phyloP scores from a whole-genome alignment of 345 rosid species.

The Populus ilicifolia region DNA sequence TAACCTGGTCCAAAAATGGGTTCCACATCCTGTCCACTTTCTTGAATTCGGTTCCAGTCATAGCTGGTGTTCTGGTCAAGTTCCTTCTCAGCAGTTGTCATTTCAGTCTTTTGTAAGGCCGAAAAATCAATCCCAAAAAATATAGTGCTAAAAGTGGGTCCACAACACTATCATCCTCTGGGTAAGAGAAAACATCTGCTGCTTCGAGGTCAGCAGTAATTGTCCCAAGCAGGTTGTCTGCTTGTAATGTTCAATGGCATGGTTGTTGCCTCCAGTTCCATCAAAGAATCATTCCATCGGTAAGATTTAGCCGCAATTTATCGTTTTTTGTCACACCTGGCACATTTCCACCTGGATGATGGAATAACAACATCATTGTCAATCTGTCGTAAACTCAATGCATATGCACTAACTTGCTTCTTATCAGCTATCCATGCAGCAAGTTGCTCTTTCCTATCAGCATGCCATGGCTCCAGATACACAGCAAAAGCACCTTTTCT shows the following conservation, averaged over 20 bases:
- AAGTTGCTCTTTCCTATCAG: conserved; percentile 81
- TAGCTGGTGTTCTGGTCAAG: conserved; percentile 94
- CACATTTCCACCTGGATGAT: conserved; percentile 89
- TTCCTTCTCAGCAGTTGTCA: conserved; percentile 99
- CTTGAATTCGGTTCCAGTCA: conserved; percentile 99
- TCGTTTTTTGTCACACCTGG: conserved; percentile 81
- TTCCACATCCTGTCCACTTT: conserved; percentile 83
- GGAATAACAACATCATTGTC: conserved; percentile 70
- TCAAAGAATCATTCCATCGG: conserved; percentile 96
- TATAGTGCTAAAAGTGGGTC: conserved; percentile 85
- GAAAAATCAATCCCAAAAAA: conserved; percentile 97
- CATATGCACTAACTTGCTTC: conserved; percentile 76
- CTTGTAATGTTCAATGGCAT: conserved; percentile 85
- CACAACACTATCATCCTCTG: conserved; percentile 86
- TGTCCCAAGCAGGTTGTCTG: conserved; percentile 89
- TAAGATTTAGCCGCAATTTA: conserved; percentile 93
- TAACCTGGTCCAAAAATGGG: conserved; percentile 89
- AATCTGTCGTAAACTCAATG: conserved; percentile 68
- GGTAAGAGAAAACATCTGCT: conserved; percentile 96
- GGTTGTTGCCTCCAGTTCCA: conserved; percentile 97
- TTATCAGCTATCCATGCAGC: conserved; percentile 93
- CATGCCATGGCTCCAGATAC: conserved; percentile 13
- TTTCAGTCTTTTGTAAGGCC: conserved; percentile 93
- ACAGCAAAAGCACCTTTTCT: conserved; percentile 43
- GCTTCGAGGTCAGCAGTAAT: conserved; percentile 91